Percentiles rank a stretch among this genome's conserved stretches.
Evolutionary conservation across 2,329 filamentous ascomycete species (phyloP).

Genomic region (Alternaria hordeiaustralica): DNA sequence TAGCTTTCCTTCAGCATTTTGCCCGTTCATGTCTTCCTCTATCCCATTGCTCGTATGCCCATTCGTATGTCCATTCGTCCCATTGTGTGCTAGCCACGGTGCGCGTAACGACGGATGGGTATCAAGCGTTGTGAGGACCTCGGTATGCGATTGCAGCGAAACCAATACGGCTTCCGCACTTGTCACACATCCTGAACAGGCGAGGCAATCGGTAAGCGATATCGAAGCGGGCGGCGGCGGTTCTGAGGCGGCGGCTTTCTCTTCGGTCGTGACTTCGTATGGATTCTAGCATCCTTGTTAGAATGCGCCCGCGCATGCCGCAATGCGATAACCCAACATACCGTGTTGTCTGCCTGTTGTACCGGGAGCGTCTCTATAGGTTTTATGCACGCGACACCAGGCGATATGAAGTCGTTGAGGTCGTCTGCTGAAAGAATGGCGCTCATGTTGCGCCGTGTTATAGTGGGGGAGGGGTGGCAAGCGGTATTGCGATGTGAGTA

Average conservation of each 20-base stretch:
- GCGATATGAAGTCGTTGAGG: constrained; percentile 98
- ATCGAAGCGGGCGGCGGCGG: constrained; percentile 82
- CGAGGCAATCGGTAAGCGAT: constrained; percentile 94
- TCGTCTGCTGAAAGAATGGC: constrained; percentile 97
- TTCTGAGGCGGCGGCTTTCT: constrained; percentile 65
- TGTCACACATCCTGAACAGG: constrained; percentile 96
- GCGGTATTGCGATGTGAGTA: constrained; percentile 2
- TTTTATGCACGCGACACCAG: constrained; percentile 97
- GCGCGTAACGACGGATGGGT: constrained; percentile 56
- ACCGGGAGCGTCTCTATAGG: constrained; percentile 87
- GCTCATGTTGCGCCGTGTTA: constrained; percentile 69
- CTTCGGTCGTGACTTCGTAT: constrained; percentile 94
- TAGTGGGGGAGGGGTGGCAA: constrained; percentile 22
- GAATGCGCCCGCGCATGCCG: constrained; percentile 27
- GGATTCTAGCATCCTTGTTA: constrained; percentile 54
- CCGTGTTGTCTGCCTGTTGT: constrained; percentile 56
- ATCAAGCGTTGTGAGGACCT: constrained; percentile 85
- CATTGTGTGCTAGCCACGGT: constrained; percentile 40
- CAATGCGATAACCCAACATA: constrained; percentile 34
- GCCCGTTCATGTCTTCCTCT: constrained; percentile 22
- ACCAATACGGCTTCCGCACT: constrained; percentile 97
- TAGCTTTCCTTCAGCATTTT: constrained; percentile 65
- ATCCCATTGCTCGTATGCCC: constrained; percentile 10
- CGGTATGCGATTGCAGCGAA: constrained; percentile 88
- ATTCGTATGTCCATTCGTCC: constrained; percentile 27